These are phyloP conservation scores for Mycena albidolilacea DNA, from an alignment of 768 basidiomycete genomes.

Conservation along the genomic window DNA sequence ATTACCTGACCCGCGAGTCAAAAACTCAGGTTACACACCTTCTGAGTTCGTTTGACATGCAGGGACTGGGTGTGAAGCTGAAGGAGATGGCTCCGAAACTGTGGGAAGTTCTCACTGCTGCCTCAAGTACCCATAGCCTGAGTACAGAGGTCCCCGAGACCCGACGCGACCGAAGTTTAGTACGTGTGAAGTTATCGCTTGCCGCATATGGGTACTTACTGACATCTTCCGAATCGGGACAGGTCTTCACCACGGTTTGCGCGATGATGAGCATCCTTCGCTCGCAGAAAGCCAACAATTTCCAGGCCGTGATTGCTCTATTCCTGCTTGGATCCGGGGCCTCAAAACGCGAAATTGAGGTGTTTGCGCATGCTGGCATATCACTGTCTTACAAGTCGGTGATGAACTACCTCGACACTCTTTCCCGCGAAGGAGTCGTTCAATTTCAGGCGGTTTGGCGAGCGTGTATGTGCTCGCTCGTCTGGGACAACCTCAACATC, in stretches of 20 bases:
- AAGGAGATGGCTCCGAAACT: constrained; percentile 4
- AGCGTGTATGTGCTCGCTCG: constrained; percentile 33
- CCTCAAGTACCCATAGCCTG: not conserved
- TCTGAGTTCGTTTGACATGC: constrained; percentile 21
- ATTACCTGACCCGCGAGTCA: constrained; percentile 2
- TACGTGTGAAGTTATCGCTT: constrained; percentile 8
- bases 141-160: not conserved
- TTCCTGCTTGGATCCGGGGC: constrained; percentile 36
- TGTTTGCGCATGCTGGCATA: constrained; percentile 36
- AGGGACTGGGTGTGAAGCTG: constrained; percentile 10
- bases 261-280: constrained; percentile 31
- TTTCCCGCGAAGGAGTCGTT: constrained; percentile 5
- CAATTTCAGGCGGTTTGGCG: constrained; percentile 15
- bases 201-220: constrained; percentile 18
- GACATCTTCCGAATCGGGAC: too few relatives aligned
- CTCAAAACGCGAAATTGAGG: constrained; percentile 9
- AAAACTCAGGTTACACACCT: not conserved
- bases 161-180: not conserved
- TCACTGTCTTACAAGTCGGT: constrained; percentile 25
- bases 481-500: constrained; percentile 46
- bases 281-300: constrained; percentile 34
- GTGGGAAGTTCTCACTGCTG: constrained; percentile 5
- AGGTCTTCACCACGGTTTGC: constrained; percentile 26
- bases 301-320: constrained; percentile 31
- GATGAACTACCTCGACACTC: constrained; percentile 12